phyloP scores from a whole-genome alignment of 352 stramenopile genomes.

The Phytopythium cucurbitacearum region DNA sequence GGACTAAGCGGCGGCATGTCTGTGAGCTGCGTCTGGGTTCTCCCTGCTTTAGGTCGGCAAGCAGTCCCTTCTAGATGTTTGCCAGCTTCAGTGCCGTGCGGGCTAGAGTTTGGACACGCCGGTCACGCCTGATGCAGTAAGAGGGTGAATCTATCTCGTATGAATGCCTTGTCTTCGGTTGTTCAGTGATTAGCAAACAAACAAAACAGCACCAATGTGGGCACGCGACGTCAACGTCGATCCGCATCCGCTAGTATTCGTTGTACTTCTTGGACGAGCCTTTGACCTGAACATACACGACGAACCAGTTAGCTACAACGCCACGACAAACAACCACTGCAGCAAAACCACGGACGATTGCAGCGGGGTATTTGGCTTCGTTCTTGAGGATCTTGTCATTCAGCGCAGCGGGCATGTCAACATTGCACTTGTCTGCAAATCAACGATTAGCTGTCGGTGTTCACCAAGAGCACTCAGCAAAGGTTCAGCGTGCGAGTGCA shows the following conservation, averaged over 20 bases:
- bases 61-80: not conserved
- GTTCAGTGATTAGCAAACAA: not conserved
- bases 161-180: not conserved
- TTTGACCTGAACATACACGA: slow-evolving; percentile 28
- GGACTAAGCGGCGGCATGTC: slow-evolving; percentile 48
- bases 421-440: slow-evolving; percentile 71
- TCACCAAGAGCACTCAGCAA: slow-evolving; percentile 4
- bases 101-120: not conserved
- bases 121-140: slow-evolving; percentile 7
- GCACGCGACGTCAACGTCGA: slow-evolving; percentile 6
- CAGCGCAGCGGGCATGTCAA: slow-evolving; percentile 86
- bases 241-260: slow-evolving; percentile 62
- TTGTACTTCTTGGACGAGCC: slow-evolving; percentile 78
- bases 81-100: not conserved
- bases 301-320: not conserved
- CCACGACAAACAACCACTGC: not conserved
- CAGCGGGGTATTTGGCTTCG: slow-evolving; percentile 72
- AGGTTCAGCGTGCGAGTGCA: not conserved
- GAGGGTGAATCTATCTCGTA: not conserved
- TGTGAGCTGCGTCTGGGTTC: not conserved
- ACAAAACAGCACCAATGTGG: no score
- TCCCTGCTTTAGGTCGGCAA: not conserved
- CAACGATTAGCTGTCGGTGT: not conserved
- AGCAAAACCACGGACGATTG: slow-evolving; percentile 17
- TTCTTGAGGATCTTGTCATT: slow-evolving; percentile 92